Evolutionary conservation across 371 early-diverging fungal genomes (phyloP).

Genomic region (Apophysomyces variabilis): DNA sequence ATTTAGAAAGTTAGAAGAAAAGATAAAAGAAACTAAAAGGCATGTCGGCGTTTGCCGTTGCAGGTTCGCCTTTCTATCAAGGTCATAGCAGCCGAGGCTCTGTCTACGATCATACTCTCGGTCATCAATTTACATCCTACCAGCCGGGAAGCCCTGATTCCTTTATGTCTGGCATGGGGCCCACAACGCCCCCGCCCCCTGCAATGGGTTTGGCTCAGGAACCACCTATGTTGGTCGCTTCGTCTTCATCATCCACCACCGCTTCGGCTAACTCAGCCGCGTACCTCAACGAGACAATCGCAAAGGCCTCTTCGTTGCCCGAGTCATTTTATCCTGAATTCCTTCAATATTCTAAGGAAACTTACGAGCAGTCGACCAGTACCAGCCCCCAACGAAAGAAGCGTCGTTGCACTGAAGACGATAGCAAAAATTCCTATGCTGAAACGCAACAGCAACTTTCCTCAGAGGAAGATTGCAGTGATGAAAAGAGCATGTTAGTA

Average conservation of each 20-base stretch:
- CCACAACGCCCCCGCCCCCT: constrained; percentile 18
- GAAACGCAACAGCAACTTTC: constrained; percentile 1
- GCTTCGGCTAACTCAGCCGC: constrained; percentile 29
- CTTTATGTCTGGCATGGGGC: constrained; percentile 22
- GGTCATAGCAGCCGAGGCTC: neutral
- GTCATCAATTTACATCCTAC: constrained; percentile 6
- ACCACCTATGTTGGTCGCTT: constrained; percentile 42
- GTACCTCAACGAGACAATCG: constrained; percentile 43
- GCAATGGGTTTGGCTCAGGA: constrained; percentile 18
- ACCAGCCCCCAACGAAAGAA: constrained; percentile 20
- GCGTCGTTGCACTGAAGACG: constrained; percentile 9
- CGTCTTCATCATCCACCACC: constrained; percentile 33
- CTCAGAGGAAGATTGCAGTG: neutral
- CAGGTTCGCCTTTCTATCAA: constrained; percentile 13
- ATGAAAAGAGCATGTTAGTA: constrained; percentile 1
- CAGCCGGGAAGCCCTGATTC: constrained; percentile 43
- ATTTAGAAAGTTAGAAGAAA: neutral
- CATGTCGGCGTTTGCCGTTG: neutral
- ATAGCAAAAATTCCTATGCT: neutral
- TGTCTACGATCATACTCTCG: constrained; percentile 10
- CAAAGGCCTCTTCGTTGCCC: constrained; percentile 46
- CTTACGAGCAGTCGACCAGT: constrained; percentile 36
- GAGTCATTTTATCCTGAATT: constrained; percentile 55
- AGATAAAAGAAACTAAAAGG: neutral
- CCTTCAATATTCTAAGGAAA: constrained; percentile 49